Evolutionary conservation across 225 moss, liverwort and hornwort species (phyloP), one percentile per base, ranked within the genome.

Genomic region (Neckera pumila): DNA sequence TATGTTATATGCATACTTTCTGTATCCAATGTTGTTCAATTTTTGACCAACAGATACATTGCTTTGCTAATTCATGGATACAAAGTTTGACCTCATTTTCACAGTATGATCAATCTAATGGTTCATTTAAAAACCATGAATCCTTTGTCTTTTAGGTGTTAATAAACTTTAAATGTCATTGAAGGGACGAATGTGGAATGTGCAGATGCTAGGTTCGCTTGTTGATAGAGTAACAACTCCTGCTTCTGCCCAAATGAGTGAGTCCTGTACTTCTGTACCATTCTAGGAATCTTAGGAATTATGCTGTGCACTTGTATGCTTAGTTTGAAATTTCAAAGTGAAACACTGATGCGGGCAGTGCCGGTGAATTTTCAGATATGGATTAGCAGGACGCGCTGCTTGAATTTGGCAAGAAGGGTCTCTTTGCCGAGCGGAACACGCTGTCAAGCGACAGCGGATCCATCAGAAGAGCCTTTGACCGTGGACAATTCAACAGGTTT

Each of bases 401-500:
- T 80, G 84, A 91, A 76, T 59, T 59, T 81, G 59, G 65, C 86
- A 49, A 89, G 83, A 87, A 60, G 83, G 86, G 19, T 54, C 72
- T 40, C 89, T 51, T 84, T 82, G 72, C 69, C 58, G 43, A 88
- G 86, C 36, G 85, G 89, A 87, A 85, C 71, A 20, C 86, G 92
- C 80, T 93, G 93, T 87, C 93, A 94, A 87, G 92, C 90, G 82
- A 76, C 47, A 75, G 79, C 87, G 69, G 92, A 90, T 72, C 78
- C 87, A 57, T 12, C 78, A 18, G 81, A 91, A 42, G 94, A 94
- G 87, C 93, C 94, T 81, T 82, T 88, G 59, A 97, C 94, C 43
- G 96, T 98, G 85, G 98, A 98, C 87, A 98, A 98, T 86, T 98
- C 98, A 59, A 91, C 98, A 94, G 95, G 98, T 98, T 69, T 66